Conservation (phyloP, 129 eudicot genomes). For the Tagetes erecta region DNA sequence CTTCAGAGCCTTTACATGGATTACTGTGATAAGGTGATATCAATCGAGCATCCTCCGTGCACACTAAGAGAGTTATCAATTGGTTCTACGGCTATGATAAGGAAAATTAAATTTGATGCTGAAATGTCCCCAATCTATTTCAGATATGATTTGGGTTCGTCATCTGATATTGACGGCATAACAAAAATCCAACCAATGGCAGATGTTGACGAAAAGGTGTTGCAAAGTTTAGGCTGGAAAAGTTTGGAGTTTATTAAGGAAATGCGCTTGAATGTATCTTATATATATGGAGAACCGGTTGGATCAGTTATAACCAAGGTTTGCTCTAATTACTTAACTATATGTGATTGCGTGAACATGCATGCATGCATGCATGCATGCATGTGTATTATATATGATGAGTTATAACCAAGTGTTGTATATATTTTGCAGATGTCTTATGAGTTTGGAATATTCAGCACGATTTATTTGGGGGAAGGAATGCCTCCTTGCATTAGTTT, state of each 20-base stretch:
- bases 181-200: no score
- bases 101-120: no score
- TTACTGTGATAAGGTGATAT: background rate
- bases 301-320: conserved; percentile 11
- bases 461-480: background rate
- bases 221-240: no score
- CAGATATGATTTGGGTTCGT: no score
- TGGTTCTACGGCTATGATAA: no score
- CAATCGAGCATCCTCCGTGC: conserved; percentile 17
- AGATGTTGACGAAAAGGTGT: no score
- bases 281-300: background rate
- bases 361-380: background rate
- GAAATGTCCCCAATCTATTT: background rate
- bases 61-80: background rate
- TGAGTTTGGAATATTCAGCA: conserved; percentile 30
- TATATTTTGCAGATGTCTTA: conserved; percentile 21
- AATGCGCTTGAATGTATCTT: background rate
- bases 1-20: background rate
- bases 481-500: conserved; percentile 12
- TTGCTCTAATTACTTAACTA: background rate
- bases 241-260: no score
- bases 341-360: background rate
- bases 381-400: background rate
- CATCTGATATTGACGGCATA: no score
- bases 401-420: background rate